Conservation (phyloP, 2,329 filamentous ascomycete species). For the Chaetomium sp. region DNA sequence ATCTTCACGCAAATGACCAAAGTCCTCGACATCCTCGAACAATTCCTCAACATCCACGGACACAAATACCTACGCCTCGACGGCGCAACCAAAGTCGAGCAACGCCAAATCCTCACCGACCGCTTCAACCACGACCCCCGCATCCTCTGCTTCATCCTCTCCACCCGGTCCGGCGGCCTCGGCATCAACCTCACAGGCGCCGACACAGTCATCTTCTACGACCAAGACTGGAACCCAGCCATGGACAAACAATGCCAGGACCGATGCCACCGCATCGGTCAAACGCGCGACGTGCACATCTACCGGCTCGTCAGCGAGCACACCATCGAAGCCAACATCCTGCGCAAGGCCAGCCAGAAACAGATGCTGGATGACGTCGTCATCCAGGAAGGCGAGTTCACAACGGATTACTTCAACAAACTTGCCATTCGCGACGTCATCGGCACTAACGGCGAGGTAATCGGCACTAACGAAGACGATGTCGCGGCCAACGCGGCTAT, state of each 20-base stretch:
- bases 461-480: conserved; percentile 50
- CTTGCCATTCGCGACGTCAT: conserved; percentile 63
- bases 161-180: conserved; percentile 85
- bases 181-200: conserved; percentile 96
- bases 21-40: conserved; percentile 92
- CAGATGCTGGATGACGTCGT: conserved; percentile 96
- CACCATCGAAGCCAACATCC: conserved; percentile 95
- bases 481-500: conserved; percentile 75
- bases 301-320: conserved; percentile 90
- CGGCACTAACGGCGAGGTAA: conserved; percentile 38
- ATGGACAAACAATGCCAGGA: conserved; percentile 99
- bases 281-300: conserved; percentile 95
- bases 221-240: conserved; percentile 97
- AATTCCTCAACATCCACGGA: conserved; percentile 95
- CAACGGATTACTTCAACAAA: conserved; percentile 91
- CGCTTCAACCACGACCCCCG: conserved; percentile 92
- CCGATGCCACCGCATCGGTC: conserved; percentile 91
- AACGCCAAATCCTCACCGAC: conserved; percentile 89
- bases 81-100: conserved; percentile 92
- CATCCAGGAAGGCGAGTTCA: conserved; percentile 97
- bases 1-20: conserved; percentile 99
- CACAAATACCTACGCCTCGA: conserved; percentile 95
- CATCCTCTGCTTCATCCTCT: conserved; percentile 92
- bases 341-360: conserved; percentile 95
- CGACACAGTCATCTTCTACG: conserved; percentile 97